Conservation (phyloP, 1,284 basidiomycete genomes). For the Chondrostereum purpureum region DNA sequence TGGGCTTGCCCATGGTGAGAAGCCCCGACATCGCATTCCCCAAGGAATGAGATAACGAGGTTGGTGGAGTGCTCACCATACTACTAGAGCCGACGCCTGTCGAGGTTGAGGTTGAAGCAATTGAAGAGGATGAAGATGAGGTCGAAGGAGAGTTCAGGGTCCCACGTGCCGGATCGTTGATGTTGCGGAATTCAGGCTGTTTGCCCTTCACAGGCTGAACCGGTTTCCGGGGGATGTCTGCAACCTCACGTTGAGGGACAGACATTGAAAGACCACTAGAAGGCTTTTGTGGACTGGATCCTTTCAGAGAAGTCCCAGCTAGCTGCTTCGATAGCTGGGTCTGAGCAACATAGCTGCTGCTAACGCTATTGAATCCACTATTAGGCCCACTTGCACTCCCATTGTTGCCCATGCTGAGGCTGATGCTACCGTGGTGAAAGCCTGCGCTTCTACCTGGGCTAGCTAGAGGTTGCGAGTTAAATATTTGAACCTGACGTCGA, state of each 20-base stretch:
- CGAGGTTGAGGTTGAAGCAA: slow-evolving; percentile 33
- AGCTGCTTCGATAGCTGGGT: slow-evolving; percentile 30
- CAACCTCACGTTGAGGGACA: slow-evolving; percentile 19
- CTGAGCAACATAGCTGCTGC: slow-evolving; percentile 34
- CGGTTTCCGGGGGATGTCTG: slow-evolving; percentile 17
- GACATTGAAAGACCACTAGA: slow-evolving; percentile 31
- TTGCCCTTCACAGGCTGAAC: slow-evolving; percentile 13
- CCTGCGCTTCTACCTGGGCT: slow-evolving; percentile 50
- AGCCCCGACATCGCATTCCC: slow-evolving; percentile 35
- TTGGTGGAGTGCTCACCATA: slow-evolving; percentile 48
- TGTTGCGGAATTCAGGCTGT: slow-evolving; percentile 15
- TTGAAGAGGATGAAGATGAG: slow-evolving; percentile 46
- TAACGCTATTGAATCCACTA: slow-evolving; percentile 28
- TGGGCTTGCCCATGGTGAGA: slow-evolving; percentile 26
- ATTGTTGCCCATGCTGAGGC: slow-evolving; percentile 25
- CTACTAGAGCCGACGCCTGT: slow-evolving; percentile 35
- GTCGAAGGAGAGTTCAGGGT: slow-evolving; percentile 33
- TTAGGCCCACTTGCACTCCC: slow-evolving; percentile 19
- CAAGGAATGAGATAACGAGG: slow-evolving; percentile 44
- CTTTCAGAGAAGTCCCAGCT: slow-evolving; percentile 25
- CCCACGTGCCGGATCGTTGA: slow-evolving; percentile 14
- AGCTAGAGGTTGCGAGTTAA: slow-evolving; percentile 67
- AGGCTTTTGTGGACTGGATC: too few relatives aligned
- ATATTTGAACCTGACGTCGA: slow-evolving; percentile 67
- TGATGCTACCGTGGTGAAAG: too few relatives aligned